Evolutionary conservation across 2,329 filamentous ascomycete genomes (phyloP).

Genomic region (Aureobasidium sp.): DNA sequence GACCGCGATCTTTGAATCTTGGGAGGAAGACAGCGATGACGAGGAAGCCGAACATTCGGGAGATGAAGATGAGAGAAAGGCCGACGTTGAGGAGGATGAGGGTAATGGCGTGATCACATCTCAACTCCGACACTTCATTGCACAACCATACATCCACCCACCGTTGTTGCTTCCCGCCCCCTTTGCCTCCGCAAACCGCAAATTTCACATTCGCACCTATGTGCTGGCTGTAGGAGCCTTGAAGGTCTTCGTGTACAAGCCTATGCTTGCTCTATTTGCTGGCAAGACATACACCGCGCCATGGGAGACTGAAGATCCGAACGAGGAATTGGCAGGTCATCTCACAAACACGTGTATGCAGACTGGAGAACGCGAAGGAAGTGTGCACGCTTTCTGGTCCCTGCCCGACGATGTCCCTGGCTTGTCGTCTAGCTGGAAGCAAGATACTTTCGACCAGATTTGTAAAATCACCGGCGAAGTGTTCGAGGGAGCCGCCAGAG

Average conservation of each 20-base stretch:
- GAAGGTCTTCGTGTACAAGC: conserved; percentile 75
- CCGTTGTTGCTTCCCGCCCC: conserved; percentile 59
- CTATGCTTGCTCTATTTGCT: conserved; percentile 92
- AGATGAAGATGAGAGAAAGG: conserved; percentile 22
- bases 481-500: conserved; percentile 78
- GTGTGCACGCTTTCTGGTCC: conserved; percentile 69
- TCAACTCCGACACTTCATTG: conserved; percentile 91
- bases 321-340: conserved; percentile 61
- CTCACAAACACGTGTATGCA: conserved; percentile 96
- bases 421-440: conserved; percentile 40
- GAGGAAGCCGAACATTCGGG: conserved; percentile 30
- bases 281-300: conserved; percentile 65
- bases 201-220: conserved; percentile 94
- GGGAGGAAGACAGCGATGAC: conserved; percentile 47
- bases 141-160: conserved; percentile 87
- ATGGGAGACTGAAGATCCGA: conserved; percentile 32
- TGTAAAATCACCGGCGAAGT: conserved; percentile 64
- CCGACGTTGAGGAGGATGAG: conserved; percentile 32
- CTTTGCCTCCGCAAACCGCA: conserved; percentile 53
- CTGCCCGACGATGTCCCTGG: conserved; percentile 40
- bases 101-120: conserved; percentile 65
- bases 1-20: conserved; percentile 81
- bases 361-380: conserved; percentile 49
- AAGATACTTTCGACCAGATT: conserved; percentile 66
- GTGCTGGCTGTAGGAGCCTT: conserved; percentile 74